A percentile compares a stretch with the other conserved stretches of the same genome.
Evolutionary conservation across 2,329 filamentous ascomycete genomes (phyloP).

Genomic region (Malbranchea zuffiana): DNA sequence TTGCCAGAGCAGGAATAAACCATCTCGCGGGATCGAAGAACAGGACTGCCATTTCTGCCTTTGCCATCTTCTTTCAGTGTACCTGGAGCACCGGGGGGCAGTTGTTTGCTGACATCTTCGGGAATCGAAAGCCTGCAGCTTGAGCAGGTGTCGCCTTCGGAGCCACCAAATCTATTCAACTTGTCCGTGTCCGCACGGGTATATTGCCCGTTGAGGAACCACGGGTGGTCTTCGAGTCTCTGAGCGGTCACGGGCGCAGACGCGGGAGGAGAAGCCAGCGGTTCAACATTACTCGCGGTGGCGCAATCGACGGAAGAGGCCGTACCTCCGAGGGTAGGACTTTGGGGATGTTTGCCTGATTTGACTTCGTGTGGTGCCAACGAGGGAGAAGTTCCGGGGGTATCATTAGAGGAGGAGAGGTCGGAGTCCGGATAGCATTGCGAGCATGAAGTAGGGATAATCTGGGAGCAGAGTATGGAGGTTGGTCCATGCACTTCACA

Average conservation of each 20-base stretch:
- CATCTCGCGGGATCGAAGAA: conserved; percentile 44
- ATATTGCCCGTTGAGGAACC: conserved; percentile 35
- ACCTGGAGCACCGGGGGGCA: conserved; percentile 44
- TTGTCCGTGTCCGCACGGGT: conserved; percentile 36
- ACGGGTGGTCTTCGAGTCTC: conserved; percentile 41
- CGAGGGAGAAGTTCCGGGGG: conserved; percentile 24
- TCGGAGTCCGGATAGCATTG: conserved; percentile 39
- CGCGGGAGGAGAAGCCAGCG: conserved; percentile 16
- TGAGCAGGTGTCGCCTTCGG: conserved; percentile 45
- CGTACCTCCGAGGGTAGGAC: conserved; percentile 4
- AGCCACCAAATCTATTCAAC: conserved; percentile 31
- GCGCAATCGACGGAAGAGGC: conserved; percentile 11
- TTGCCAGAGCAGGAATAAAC: conserved; percentile 41
- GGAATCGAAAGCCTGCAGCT: conserved; percentile 48
- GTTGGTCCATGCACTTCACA: conserved; percentile 53
- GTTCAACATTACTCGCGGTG: conserved; percentile 11
- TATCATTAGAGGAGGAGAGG: conserved; percentile 34
- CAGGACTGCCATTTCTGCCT: conserved; percentile 42
- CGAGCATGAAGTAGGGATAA: conserved; percentile 43
- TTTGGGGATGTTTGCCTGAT: conserved; percentile 5
- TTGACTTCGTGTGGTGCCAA: conserved; percentile 14
- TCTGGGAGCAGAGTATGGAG: conserved; percentile 51
- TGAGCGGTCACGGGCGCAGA: conserved; percentile 16
- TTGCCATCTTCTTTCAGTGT: conserved; percentile 40
- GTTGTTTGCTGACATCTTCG: conserved; percentile 42